Base-by-base conservation (phyloP, 371 early-diverging fungal species). In the Mucor velutinosus region DNA sequence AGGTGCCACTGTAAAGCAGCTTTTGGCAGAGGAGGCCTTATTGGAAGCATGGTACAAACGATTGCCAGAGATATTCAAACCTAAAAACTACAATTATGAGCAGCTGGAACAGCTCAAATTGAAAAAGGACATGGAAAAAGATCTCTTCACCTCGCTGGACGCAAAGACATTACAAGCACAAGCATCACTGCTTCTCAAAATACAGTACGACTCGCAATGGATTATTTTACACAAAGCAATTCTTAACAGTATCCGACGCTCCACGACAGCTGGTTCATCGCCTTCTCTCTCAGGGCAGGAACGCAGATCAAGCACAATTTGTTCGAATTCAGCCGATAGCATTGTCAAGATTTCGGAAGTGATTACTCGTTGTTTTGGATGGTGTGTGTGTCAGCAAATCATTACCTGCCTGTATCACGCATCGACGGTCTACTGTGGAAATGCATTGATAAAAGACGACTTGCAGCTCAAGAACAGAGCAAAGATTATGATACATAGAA, bases 371-470 rank as follows among this genome's bases (percentile, higher is more conserved):
- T 47, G 67, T 1, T 76, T 75, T 62, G 74, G 69, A 2, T 79
- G 79, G 79, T 79, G 79, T 41, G 76, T 76, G 3, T 79, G 70
- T 49, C 79, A 79, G 32, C 71, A 73, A 21, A 68, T 76, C 27
- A 23, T 73, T 0, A 61, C 55, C 8, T 76, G 79, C 5, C 8
- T 79, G 0, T 79, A 79, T 56, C 76, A 79, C 45, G 76, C 79
- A 0, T 76, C 76, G 1, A 79, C 73, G 5, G 73, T 79, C 6
- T 76, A 71, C 43, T 79, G 79, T 51, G 67, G 73, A 1, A 68
- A 74, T 56, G 71, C 75, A 0, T 51, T 76, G 11, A 62, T 55
- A 1, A 67, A 60, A 4, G 39, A 67, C 1, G 66, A 69, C 37
- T 55, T 65, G 11, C 62, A 56, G 3, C 25, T 43, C 11, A 43